A percentile compares a stretch with the other conserved stretches of the same genome.
Conservation (phyloP, 2,329 filamentous ascomycete genomes). For the Aspergillus fumigatiaffinis region DNA sequence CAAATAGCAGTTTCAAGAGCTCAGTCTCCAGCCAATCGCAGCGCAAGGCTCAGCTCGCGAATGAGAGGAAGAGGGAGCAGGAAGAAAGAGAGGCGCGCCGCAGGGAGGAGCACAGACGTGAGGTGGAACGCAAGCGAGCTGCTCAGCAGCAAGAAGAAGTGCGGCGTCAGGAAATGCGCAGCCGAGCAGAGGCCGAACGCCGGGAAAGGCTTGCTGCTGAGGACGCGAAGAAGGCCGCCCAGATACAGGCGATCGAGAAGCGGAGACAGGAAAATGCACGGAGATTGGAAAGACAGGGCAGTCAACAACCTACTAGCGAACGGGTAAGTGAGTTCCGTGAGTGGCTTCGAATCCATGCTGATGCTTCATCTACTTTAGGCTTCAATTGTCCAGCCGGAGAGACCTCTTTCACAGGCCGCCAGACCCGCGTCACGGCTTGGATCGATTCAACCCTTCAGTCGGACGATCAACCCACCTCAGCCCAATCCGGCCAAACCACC, state of each 20-base stretch:
- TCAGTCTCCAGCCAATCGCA: constrained; percentile 59
- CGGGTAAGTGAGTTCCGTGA: constrained; percentile 25
- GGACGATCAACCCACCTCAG: constrained; percentile 59
- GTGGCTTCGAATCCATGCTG: background rate
- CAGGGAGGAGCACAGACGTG: constrained; percentile 76
- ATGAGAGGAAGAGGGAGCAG: constrained; percentile 76
- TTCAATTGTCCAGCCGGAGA: constrained; percentile 29
- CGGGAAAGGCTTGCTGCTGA: constrained; percentile 46
- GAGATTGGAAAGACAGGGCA: constrained; percentile 44
- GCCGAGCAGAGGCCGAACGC: constrained; percentile 54
- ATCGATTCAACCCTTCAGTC: constrained; percentile 52
- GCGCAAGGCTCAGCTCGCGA: constrained; percentile 68
- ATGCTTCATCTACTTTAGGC: constrained; percentile 13
- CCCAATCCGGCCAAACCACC: constrained; percentile 66
- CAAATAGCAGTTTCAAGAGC: constrained; percentile 59
- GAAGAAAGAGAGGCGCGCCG: constrained; percentile 76
- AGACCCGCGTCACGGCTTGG: constrained; percentile 49
- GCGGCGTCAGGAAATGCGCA: constrained; percentile 59
- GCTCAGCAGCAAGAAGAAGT: constrained; percentile 55
- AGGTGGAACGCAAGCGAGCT: constrained; percentile 72
- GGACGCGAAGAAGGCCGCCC: constrained; percentile 64
- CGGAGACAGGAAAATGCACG: constrained; percentile 46
- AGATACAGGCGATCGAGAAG: constrained; percentile 57
- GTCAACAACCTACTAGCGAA: constrained; percentile 36
- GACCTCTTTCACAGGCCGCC: constrained; percentile 30